Conservation (phyloP, 2,329 filamentous ascomycete species). For the Fusarium sp. region DNA sequence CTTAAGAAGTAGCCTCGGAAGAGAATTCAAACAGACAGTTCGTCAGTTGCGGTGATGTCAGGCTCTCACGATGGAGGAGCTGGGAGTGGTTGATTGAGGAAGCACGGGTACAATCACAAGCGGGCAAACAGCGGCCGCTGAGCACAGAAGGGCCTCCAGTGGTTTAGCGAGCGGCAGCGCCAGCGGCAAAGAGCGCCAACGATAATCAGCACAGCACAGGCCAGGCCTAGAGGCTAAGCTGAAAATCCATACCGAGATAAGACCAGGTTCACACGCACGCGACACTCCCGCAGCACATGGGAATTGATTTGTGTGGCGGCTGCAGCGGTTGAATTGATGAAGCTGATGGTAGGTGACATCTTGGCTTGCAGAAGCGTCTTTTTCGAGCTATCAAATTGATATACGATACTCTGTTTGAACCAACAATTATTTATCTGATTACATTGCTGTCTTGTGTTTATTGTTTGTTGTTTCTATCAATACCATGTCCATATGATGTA, state of each 20-base stretch:
- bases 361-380: slow-evolving; percentile 5
- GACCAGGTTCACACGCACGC: slow-evolving; percentile 27
- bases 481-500: slow-evolving; percentile 10
- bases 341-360: slow-evolving; percentile 1
- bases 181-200: slow-evolving; percentile 22
- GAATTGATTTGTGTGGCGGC: slow-evolving; percentile 24
- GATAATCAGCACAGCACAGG: not conserved
- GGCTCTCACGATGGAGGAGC: slow-evolving; percentile 17
- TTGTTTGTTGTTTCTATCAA: not conserved
- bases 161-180: slow-evolving; percentile 39
- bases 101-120: slow-evolving; percentile 10
- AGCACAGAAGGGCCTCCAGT: not conserved
- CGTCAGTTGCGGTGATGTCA: slow-evolving; percentile 31
- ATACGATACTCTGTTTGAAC: not conserved
- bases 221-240: slow-evolving; percentile 1
- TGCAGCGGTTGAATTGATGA: slow-evolving; percentile 24
- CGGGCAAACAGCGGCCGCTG: not conserved
- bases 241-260: slow-evolving; percentile 21
- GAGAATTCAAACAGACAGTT: slow-evolving; percentile 8
- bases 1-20: slow-evolving; percentile 1
- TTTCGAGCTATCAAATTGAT: not conserved
- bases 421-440: not conserved
- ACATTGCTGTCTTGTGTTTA: not conserved
- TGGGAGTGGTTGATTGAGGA: slow-evolving; percentile 7
- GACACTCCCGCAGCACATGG: slow-evolving; percentile 7